Evolutionary conservation across 2,329 filamentous ascomycete species (phyloP).

Genomic region (Phaeosphaeria sp.): DNA sequence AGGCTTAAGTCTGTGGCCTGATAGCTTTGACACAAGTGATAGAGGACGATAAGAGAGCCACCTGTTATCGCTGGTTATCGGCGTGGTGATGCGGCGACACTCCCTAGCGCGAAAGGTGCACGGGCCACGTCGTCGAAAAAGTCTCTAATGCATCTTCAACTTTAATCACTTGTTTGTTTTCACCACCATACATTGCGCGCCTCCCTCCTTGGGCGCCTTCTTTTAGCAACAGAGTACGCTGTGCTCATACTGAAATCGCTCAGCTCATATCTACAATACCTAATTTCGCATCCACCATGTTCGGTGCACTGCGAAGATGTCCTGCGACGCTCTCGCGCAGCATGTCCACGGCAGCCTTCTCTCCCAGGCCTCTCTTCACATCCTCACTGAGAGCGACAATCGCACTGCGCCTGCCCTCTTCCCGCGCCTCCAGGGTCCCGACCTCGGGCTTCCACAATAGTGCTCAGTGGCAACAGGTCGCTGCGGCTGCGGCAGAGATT

Average conservation of each 20-base stretch:
- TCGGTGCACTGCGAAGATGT: constrained; percentile 50
- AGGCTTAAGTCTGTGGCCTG: no score
- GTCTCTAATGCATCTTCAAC: constrained; percentile 25
- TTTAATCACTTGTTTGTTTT: constrained; percentile 17
- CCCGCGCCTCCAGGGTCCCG: constrained; percentile 26
- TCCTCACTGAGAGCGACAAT: constrained; percentile 27
- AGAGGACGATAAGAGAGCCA: no score
- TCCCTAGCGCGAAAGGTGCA: constrained; percentile 14
- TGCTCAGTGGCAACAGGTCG: constrained; percentile 46
- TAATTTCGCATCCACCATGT: constrained; percentile 47
- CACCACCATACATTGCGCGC: neutral
- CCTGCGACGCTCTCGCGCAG: constrained; percentile 45
- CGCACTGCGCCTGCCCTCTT: constrained; percentile 23
- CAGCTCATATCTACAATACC: neutral
- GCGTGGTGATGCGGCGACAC: constrained; percentile 8
- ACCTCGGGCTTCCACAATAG: constrained; percentile 49
- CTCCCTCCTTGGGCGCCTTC: constrained; percentile 11
- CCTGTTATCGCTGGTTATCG: constrained; percentile 24
- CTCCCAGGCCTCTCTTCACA: constrained; percentile 32
- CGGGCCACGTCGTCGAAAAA: constrained; percentile 34
- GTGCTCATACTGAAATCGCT: neutral
- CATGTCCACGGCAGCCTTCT: constrained; percentile 31
- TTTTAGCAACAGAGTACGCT: neutral
- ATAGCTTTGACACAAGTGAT: no score
- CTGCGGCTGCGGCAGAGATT: constrained; percentile 26